A percentile compares a stretch with the other conserved stretches of the same genome.
Evolutionary conservation across 805 yeast species (phyloP).

Genomic region (Debaryomyces maramus): DNA sequence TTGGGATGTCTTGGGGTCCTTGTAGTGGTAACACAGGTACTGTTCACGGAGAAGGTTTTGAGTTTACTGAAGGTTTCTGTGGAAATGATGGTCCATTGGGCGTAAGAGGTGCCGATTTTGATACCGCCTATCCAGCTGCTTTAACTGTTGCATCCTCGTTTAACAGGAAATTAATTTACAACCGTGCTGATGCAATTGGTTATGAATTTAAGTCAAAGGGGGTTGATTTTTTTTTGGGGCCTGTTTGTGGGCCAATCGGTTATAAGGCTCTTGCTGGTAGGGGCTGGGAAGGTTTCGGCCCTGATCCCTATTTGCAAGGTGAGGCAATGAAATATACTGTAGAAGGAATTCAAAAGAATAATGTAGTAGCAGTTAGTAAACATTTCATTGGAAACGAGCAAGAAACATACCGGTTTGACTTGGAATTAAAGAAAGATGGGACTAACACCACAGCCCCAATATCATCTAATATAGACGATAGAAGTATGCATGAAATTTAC

Average conservation of each 20-base stretch:
- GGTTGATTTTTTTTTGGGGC: conserved; percentile 2
- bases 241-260: conserved; percentile 6
- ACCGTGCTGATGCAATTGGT: conserved; percentile 5
- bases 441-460: conserved; percentile 6
- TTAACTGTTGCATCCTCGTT: conserved; percentile 4
- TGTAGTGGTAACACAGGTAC: conserved; percentile 5
- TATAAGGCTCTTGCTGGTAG: conserved; percentile 7
- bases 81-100: conserved; percentile 5
- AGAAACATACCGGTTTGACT: conserved; percentile 1
- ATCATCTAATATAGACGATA: conserved; percentile 8
- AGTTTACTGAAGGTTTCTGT: conserved; percentile 1
- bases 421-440: conserved; percentile 7
- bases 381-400: conserved; percentile 10
- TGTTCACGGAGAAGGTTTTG: conserved; percentile 2
- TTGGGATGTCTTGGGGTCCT: not conserved
- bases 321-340: conserved; percentile 4
- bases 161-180: not conserved
- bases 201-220: conserved; percentile 3
- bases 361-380: conserved; percentile 10
- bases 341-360: conserved; percentile 7
- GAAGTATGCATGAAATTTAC: conserved; percentile 9
- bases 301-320: conserved; percentile 12
- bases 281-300: conserved; percentile 10
- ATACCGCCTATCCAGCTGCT: conserved; percentile 3
- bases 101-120: conserved; percentile 4